Evolutionary conservation across 441 rosid species (phyloP), one percentile per base, ranked within the genome.

Genomic region (Erodium trifolium): DNA sequence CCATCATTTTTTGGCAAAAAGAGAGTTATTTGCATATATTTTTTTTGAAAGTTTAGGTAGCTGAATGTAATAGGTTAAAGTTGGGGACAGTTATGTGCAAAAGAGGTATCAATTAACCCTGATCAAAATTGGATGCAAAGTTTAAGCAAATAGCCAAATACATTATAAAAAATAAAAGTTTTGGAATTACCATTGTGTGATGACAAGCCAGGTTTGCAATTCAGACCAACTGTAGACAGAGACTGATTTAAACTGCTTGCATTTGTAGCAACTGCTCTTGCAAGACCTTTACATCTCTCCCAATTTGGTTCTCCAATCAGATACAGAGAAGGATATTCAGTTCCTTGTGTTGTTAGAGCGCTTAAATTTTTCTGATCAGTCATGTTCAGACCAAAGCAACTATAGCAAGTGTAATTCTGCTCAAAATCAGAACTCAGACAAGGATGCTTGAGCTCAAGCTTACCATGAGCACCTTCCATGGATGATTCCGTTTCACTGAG

Each of bases 261-360:
- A 73, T 84, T 86, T 41, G 78, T 68, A 63, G 88, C 90, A 53
- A 75, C 85, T 60, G 82, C 82, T 71, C 67, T 82, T 19, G 85
- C 85, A 73, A 81, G 72, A 55, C 27, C 67, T 70, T 74, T 77
- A 80, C 90, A 84, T 16, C 67, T 73, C 69, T 86, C 82, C 88
- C 88, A 87, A 43, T 82, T 71, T 4, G 81, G 85, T 17, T 79
- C 84, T 75, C 92, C 90, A 75, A 75, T 47, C 71, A 87, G 65
- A 62, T 67, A 70, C 35, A 65, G 41, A 5, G 57, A 68, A 37
- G 67, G 19, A 57, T 60, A 49, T 11, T 72, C 67, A 51, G 53
- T 43, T 57, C 69, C 66, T 35, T 55, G 67, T 67, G 39, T 72
- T 71, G 5, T 34, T 0, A 67, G 68, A 75, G 62, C 17, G 12